These are phyloP conservation scores for Penicillium dipodomyicola DNA, from an alignment of 495 filamentous ascomycete species.

Conservation along the genomic window DNA sequence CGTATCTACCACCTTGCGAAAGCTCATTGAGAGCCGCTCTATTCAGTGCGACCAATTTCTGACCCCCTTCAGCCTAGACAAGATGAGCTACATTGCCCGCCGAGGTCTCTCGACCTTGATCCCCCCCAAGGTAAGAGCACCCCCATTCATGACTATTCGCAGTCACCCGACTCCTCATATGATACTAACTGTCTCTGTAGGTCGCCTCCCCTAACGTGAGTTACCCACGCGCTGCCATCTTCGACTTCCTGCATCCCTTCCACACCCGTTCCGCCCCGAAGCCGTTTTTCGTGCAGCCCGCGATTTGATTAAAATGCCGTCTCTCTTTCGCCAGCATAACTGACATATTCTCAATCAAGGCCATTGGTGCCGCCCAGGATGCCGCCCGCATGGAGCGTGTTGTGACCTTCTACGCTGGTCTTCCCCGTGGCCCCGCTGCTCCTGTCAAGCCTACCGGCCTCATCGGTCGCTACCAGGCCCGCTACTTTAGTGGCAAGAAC, in stretches of 20 bases:
- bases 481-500: slow-evolving; percentile 89
- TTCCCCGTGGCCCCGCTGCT: slow-evolving; percentile 85
- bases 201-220: slow-evolving; percentile 93
- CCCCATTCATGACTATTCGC: slow-evolving; percentile 5
- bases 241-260: slow-evolving; percentile 13
- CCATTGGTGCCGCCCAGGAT: slow-evolving; percentile 88
- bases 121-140: slow-evolving; percentile 81
- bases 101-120: slow-evolving; percentile 96
- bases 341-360: slow-evolving; percentile 57
- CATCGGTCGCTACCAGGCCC: slow-evolving; percentile 82
- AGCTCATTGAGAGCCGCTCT: slow-evolving; percentile 3
- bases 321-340: slow-evolving; percentile 11
- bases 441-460: slow-evolving; percentile 74
- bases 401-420: slow-evolving; percentile 96
- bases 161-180: slow-evolving; percentile 2
- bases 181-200: slow-evolving; percentile 45
- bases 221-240: slow-evolving; percentile 8
- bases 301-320: slow-evolving; percentile 6
- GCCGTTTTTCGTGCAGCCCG: slow-evolving; percentile 23
- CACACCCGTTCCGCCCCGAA: slow-evolving; percentile 26
- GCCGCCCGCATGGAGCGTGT: slow-evolving; percentile 93
- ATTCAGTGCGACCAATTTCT: slow-evolving; percentile 28
- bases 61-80: slow-evolving; percentile 45
- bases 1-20: not conserved
- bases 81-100: slow-evolving; percentile 87